Evolutionary conservation across 345 rosid species (phyloP), one percentile per base, ranked within the genome.

Genomic region (Rhodomyrtus tomentosa): DNA sequence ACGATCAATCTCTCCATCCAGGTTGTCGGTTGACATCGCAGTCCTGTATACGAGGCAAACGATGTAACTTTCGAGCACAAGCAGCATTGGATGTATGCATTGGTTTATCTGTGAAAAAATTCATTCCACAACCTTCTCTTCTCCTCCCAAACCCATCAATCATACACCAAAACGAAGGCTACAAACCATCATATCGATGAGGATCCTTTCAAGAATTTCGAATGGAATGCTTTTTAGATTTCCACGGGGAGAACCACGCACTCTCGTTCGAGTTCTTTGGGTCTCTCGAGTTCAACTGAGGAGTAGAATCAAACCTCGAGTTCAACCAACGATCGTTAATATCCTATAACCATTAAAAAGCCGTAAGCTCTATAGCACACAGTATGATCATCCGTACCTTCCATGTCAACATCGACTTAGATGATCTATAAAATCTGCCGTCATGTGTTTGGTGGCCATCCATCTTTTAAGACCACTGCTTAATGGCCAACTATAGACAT

Each of bases 1-100:
- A 83, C 89, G 86, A 82, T 94, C 80, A 10, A 94, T 87, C 83
- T 93, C 94, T 51, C 99, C 96, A 87, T 92, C 99, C 53, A 90
- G 87, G 92, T 94, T 91, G 7, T 94, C 16, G 87, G 92, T 94
- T 91, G 7, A 95, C 16, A 83, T 94, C 94, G 55, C 95, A 92
- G 22, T 91, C 92, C 98, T 94, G 89, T 87, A 76, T 0, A 55
- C 6, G 25, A 22, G 82, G 59, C 38, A 50, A 82, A 80, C 5
- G 40, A 83, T 40, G 15, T 3, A 11, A 62, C 15, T 5, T 51
- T 16, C 24, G 3, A 2, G 18, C 76, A 62, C 24, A 68, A 2
- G 45, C 45, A 36, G 45, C 24, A 6, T 40, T 32, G 45, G 24
- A 68, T 68, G 76, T 21, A 18, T 2, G 76, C 76, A 4, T 59